Percentiles rank a stretch among this genome's conserved stretches.
These are phyloP conservation scores for Pelargonium citronellum DNA, from an alignment of 441 rosid genomes.

Conservation along the genomic window DNA sequence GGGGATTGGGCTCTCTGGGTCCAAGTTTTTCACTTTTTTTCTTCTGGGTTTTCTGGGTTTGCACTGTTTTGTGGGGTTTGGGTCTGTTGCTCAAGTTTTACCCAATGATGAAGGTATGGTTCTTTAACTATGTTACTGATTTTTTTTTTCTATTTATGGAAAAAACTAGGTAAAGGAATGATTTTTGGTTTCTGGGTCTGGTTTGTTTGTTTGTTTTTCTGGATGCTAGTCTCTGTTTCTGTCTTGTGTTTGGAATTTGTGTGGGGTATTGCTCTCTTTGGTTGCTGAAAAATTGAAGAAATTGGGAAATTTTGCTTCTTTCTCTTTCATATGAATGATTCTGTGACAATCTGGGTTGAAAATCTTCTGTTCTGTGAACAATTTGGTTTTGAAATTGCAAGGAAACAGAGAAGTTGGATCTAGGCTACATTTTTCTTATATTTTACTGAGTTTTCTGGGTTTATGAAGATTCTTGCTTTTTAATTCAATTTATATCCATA, in stretches of 20 bases:
- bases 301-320: neutral
- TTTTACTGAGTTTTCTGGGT: neutral
- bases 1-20: neutral
- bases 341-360: neutral
- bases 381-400: too few relatives aligned
- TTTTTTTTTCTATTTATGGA: too few relatives aligned
- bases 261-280: neutral
- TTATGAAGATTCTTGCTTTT: neutral
- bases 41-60: slow-evolving; percentile 2
- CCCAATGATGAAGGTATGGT: neutral
- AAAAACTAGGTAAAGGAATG: neutral
- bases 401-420: too few relatives aligned
- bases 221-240: too few relatives aligned
- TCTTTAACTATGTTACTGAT: neutral
- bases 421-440: neutral
- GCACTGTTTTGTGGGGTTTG: neutral
- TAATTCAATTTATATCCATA: neutral
- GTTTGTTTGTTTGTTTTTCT: too few relatives aligned
- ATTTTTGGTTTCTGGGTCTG: neutral
- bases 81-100: neutral
- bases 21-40: neutral
- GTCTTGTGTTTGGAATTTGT: neutral
- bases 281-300: neutral
- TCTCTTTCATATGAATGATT: neutral
- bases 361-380: too few relatives aligned